These are phyloP conservation scores for Coemansia sp. DNA, from an alignment of 192 early-diverging fungal genomes.

Conservation along the genomic window DNA sequence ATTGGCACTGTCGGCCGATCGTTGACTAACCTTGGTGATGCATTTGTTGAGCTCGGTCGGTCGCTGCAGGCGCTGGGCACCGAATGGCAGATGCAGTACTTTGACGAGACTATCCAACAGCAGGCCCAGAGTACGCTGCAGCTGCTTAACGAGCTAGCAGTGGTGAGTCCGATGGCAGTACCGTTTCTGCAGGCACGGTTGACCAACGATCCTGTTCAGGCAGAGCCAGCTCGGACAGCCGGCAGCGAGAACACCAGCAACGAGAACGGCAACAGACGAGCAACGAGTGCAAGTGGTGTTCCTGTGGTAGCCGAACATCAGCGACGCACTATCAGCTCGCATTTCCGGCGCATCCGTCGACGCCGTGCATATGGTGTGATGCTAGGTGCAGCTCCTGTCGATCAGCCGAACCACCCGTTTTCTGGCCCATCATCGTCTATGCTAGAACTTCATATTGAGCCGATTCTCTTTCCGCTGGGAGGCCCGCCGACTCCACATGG, in stretches of 20 bases:
- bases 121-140: slow-evolving; percentile 20
- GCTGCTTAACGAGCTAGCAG: slow-evolving; percentile 14
- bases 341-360: slow-evolving; percentile 1
- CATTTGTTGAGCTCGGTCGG: slow-evolving; percentile 41
- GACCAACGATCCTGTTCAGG: not conserved
- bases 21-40: slow-evolving; percentile 32
- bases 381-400: not conserved
- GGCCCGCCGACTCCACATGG: not conserved
- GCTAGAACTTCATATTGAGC: slow-evolving; percentile 4
- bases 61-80: slow-evolving; percentile 30
- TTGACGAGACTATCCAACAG: not conserved
- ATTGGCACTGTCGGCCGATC: slow-evolving; percentile 19
- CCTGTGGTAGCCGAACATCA: not conserved
- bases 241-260: not conserved
- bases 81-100: slow-evolving; percentile 21
- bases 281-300: not conserved
- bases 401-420: not conserved
- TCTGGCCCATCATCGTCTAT: not conserved
- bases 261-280: not conserved
- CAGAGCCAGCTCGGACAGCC: not conserved
- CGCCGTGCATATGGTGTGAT: not conserved
- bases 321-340: not conserved
- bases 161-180: slow-evolving; percentile 13
- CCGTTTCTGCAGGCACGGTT: slow-evolving; percentile 32
- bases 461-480: not conserved